These are phyloP conservation scores for Fomitopsis betulina DNA, from an alignment of 1,284 basidiomycete genomes.

Conservation along the genomic window DNA sequence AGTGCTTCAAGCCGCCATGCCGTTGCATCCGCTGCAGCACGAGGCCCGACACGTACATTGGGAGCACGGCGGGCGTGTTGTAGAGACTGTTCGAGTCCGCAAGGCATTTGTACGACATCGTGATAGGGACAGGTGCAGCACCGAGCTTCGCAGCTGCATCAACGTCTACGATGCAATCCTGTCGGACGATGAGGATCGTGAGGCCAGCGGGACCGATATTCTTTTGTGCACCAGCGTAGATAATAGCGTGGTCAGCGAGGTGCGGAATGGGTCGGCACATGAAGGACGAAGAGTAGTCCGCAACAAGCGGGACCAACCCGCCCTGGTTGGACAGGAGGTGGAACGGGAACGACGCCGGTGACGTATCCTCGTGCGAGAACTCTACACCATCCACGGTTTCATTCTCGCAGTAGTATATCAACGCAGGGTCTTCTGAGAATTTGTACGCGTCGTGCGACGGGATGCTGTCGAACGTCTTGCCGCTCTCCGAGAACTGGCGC, in stretches of 20 bases:
- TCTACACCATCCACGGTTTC: conserved; percentile 98
- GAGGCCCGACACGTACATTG: conserved; percentile 89
- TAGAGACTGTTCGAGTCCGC: conserved; percentile 82
- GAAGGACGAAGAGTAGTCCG: conserved; percentile 96
- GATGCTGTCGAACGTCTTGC: conserved; percentile 76
- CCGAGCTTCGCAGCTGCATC: conserved; percentile 77
- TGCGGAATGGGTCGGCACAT: conserved; percentile 92
- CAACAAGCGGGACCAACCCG: conserved; percentile 77
- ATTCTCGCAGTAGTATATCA: conserved; percentile 99
- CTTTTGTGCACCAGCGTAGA: conserved; percentile 99
- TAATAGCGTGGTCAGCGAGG: conserved; percentile 85
- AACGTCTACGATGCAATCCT: conserved; percentile 88
- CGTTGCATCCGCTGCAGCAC: conserved; percentile 73
- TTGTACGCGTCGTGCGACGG: conserved; percentile 71
- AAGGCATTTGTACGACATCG: conserved; percentile 84
- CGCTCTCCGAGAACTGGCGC: conserved; percentile 55
- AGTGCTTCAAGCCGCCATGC: conserved; percentile 70
- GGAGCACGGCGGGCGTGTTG: conserved; percentile 93
- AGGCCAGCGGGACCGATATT: conserved; percentile 95
- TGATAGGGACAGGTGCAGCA: conserved; percentile 72
- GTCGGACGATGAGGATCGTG: conserved; percentile 89
- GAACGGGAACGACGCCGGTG: conserved; percentile 80
- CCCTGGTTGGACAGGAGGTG: conserved; percentile 51
- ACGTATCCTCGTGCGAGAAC: conserved; percentile 58
- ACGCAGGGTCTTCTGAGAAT: conserved; percentile 79